Evolutionary conservation across 345 rosid species (phyloP).

Genomic region (Euphorbia peplus): DNA sequence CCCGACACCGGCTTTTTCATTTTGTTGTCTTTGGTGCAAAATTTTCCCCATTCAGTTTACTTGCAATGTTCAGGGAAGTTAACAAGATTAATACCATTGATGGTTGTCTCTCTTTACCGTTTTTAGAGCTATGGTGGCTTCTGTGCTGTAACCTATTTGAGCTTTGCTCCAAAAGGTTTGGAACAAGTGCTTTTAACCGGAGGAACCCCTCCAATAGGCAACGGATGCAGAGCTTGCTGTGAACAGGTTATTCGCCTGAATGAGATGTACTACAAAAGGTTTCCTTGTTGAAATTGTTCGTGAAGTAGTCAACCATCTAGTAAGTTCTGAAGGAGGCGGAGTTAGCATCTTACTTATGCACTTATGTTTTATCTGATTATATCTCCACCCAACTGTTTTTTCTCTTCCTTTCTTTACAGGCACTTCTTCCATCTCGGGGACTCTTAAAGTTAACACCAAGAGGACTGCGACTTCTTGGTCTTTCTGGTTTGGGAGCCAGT

Average conservation of each 20-base stretch:
- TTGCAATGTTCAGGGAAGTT: too few species aligned
- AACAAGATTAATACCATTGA: background rate
- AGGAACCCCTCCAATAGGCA: conserved; percentile 80
- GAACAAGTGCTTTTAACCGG: conserved; percentile 88
- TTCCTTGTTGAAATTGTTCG: conserved; percentile 65
- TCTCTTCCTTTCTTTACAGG: conserved; percentile 38
- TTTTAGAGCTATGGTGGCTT: conserved; percentile 88
- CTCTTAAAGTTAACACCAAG: conserved; percentile 68
- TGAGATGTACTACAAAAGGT: conserved; percentile 84
- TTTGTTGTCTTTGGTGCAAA: background rate
- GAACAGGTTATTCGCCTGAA: conserved; percentile 61
- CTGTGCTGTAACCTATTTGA: conserved; percentile 82
- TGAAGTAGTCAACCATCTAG: conserved; percentile 63
- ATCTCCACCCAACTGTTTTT: background rate
- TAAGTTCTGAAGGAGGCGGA: conserved; percentile 78
- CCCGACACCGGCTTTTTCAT: background rate
- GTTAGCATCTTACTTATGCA: conserved; percentile 37
- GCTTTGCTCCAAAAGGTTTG: conserved; percentile 88
- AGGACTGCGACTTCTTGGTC: conserved; percentile 81
- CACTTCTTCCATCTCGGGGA: conserved; percentile 87
- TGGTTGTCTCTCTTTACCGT: background rate
- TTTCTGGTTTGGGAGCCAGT: conserved; percentile 77
- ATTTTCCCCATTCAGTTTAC: background rate
- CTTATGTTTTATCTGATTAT: background rate
- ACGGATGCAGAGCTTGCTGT: conserved; percentile 56